A percentile compares a stretch with the other conserved stretches of the same genome.
phyloP scores from a whole-genome alignment of 768 basidiomycete species.

The Agrocybe chaxingu region DNA sequence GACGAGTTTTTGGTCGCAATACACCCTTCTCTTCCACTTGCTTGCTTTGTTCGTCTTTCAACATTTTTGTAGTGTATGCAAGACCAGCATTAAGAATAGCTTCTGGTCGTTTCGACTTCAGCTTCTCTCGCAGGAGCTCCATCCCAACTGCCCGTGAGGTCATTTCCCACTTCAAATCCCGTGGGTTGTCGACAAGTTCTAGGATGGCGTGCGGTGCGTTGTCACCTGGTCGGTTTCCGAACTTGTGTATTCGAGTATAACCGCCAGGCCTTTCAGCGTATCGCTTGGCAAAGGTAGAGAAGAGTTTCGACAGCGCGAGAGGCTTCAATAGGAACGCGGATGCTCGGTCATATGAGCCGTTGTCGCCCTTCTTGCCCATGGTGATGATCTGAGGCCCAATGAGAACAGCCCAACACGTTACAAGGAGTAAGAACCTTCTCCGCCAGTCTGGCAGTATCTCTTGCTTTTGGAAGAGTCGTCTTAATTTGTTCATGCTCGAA shows the following conservation, averaged over 20 bases:
- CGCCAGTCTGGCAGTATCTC: constrained; percentile 85
- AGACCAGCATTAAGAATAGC: constrained; percentile 52
- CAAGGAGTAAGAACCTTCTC: constrained; percentile 64
- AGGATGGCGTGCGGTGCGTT: constrained; percentile 91
- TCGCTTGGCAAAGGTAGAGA: constrained; percentile 73
- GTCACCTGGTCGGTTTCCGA: constrained; percentile 87
- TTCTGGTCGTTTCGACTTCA: constrained; percentile 41
- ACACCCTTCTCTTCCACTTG: constrained; percentile 31
- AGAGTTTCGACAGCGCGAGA: constrained; percentile 75
- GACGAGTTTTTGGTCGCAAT: constrained; percentile 64
- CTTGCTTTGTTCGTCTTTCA: constrained; percentile 47
- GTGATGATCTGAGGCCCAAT: constrained; percentile 70
- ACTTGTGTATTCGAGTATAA: constrained; percentile 92
- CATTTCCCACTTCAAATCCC: constrained; percentile 86
- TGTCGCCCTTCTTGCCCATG: constrained; percentile 81
- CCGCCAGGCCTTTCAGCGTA: constrained; percentile 85
- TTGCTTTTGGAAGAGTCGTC: constrained; percentile 94
- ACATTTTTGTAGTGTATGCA: constrained; percentile 37
- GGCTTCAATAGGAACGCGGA: constrained; percentile 77
- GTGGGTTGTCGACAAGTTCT: constrained; percentile 92
- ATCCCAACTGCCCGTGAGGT: constrained; percentile 85
- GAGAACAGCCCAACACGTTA: neutral
- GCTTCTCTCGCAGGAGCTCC: constrained; percentile 64
- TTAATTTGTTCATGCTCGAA: constrained; percentile 94
- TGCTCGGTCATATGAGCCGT: constrained; percentile 67